These are phyloP conservation scores for Neurospora sp. DNA, from an alignment of 495 filamentous ascomycete genomes.

Conservation along the genomic window DNA sequence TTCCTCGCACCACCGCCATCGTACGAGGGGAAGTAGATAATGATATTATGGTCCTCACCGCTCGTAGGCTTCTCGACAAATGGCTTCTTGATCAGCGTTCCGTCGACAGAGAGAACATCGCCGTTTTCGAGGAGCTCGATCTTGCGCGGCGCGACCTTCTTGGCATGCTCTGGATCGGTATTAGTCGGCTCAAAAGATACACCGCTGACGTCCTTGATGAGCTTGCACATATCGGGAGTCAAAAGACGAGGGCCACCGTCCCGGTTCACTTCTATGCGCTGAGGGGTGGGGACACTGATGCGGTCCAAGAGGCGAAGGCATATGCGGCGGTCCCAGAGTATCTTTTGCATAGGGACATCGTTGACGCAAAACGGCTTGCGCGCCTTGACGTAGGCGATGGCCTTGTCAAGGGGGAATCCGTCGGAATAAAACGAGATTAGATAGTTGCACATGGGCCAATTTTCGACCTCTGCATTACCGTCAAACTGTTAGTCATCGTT, in stretches of 20 bases:
- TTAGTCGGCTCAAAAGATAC: conserved; percentile 65
- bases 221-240: conserved; percentile 63
- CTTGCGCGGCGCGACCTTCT: conserved; percentile 50
- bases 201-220: conserved; percentile 69
- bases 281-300: conserved; percentile 80
- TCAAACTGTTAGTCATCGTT: conserved; percentile 9
- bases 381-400: conserved; percentile 83
- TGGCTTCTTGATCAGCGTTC: conserved; percentile 70
- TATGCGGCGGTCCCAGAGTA: conserved; percentile 89
- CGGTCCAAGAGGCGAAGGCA: conserved; percentile 81
- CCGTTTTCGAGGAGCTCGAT: conserved; percentile 80
- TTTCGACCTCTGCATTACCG: conserved; percentile 45
- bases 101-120: conserved; percentile 81
- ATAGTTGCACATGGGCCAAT: conserved; percentile 78
- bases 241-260: conserved; percentile 81
- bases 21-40: conserved; percentile 86
- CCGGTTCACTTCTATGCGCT: conserved; percentile 83
- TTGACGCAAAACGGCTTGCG: conserved; percentile 96
- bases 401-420: conserved; percentile 94
- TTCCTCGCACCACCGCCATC: conserved; percentile 80
- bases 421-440: conserved; percentile 96
- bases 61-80: conserved; percentile 99
- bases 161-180: conserved; percentile 44
- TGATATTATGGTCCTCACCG: conserved; percentile 97
- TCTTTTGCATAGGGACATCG: conserved; percentile 94